These are phyloP conservation scores for Purpureocillium lavendulum DNA, from an alignment of 2,329 filamentous ascomycete genomes.

Conservation along the genomic window DNA sequence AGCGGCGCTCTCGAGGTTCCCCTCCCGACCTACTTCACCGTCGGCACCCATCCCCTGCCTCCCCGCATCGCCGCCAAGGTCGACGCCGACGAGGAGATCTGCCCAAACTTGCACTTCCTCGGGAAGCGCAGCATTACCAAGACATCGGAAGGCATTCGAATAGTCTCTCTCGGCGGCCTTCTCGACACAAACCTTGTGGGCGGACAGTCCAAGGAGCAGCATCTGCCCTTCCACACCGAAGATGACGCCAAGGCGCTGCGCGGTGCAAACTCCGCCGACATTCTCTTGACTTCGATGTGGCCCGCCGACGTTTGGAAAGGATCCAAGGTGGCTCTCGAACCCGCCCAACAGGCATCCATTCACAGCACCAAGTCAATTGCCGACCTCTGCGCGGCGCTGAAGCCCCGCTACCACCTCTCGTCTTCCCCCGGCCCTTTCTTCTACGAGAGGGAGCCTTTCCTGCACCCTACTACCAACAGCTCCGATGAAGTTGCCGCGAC, in stretches of 20 bases:
- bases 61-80: constrained; percentile 62
- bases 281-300: constrained; percentile 83
- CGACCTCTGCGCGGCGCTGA: constrained; percentile 68
- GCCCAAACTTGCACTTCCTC: constrained; percentile 83
- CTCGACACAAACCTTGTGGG: constrained; percentile 53
- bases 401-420: constrained; percentile 88
- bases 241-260: constrained; percentile 68
- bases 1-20: constrained; percentile 65
- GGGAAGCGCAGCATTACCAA: constrained; percentile 82
- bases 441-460: constrained; percentile 90
- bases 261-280: constrained; percentile 72
- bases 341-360: constrained; percentile 42
- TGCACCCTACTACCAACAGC: constrained; percentile 48
- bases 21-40: constrained; percentile 83
- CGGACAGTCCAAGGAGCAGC: constrained; percentile 61
- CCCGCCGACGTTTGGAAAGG: constrained; percentile 63
- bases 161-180: constrained; percentile 76
- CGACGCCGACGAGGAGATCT: constrained; percentile 65
- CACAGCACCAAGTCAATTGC: constrained; percentile 59
- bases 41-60: constrained; percentile 68
- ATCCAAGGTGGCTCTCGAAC: constrained; percentile 53
- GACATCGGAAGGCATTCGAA: constrained; percentile 79
- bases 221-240: constrained; percentile 68
- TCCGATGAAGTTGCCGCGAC: constrained; percentile 55
- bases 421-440: constrained; percentile 57